Evolutionary conservation across 75 land plant genomes (phyloP).

Genomic region (Pseudotsuga menziesii): DNA sequence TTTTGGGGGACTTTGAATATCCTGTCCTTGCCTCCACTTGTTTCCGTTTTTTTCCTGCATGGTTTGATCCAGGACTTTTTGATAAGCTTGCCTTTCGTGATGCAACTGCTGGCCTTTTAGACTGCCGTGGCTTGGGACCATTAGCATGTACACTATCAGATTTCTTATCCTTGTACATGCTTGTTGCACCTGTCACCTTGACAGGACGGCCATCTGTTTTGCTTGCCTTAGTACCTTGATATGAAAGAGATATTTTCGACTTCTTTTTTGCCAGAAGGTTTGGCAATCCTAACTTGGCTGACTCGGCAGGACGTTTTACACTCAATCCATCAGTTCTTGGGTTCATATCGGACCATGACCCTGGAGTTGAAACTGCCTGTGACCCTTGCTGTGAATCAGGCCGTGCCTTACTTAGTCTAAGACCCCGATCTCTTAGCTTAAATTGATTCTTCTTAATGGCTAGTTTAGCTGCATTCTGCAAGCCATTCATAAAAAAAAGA

Average conservation of each 20-base stretch:
- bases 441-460: slow-evolving; percentile 33
- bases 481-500: neutral
- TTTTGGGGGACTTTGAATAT: too few relatives aligned
- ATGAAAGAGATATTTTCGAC: slow-evolving; percentile 31
- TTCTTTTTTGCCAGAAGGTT: slow-evolving; percentile 12
- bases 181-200: slow-evolving; percentile 3
- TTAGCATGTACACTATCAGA: slow-evolving; percentile 3
- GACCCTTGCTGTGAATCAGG: slow-evolving; percentile 27
- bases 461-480: slow-evolving; percentile 73
- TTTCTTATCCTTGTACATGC: neutral
- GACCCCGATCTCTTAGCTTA: slow-evolving; percentile 66
- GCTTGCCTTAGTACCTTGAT: slow-evolving; percentile 72
- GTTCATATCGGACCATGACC: slow-evolving; percentile 13
- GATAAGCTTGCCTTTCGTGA: slow-evolving; percentile 53
- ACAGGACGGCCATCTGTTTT: slow-evolving; percentile 33
- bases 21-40: too few relatives aligned
- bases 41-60: slow-evolving; percentile 30
- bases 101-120: slow-evolving; percentile 74
- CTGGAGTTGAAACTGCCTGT: neutral
- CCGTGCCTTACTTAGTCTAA: slow-evolving; percentile 59
- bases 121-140: slow-evolving; percentile 18
- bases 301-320: slow-evolving; percentile 2
- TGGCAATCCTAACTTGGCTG: neutral
- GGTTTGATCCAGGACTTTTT: slow-evolving; percentile 13
- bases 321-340: slow-evolving; percentile 2